Evolutionary conservation across 768 basidiomycete species (phyloP).

Genomic region (Lentinus brumalis): DNA sequence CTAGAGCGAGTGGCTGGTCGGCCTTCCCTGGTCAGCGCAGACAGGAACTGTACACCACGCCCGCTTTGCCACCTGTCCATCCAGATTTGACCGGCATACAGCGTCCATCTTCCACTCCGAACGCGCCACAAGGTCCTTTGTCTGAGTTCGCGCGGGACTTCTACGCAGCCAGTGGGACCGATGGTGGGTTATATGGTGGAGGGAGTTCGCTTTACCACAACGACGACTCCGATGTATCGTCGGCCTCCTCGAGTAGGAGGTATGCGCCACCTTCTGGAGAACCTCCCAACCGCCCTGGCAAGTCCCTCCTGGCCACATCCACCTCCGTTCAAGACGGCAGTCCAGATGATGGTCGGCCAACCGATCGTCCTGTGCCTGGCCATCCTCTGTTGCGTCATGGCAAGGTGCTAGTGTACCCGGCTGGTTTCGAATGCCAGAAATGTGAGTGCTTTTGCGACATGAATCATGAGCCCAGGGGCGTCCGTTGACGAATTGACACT

Average conservation of each 20-base stretch:
- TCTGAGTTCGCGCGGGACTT: slow-evolving; percentile 70
- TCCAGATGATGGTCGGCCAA: slow-evolving; percentile 63
- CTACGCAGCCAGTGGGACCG: slow-evolving; percentile 48
- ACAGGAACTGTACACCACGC: not conserved
- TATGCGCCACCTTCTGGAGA: slow-evolving; percentile 36
- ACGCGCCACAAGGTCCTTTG: slow-evolving; percentile 15
- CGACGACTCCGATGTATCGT: not conserved
- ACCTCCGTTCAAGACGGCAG: slow-evolving; percentile 2
- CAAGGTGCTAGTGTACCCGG: slow-evolving; percentile 69
- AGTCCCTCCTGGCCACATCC: not conserved
- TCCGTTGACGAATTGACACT: not conserved
- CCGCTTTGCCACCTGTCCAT: slow-evolving; percentile 14
- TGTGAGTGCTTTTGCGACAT: slow-evolving; percentile 44
- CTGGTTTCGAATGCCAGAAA: slow-evolving; percentile 62
- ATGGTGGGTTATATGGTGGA: slow-evolving; percentile 9
- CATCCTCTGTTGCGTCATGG: slow-evolving; percentile 67
- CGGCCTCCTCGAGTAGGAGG: slow-evolving; percentile 16
- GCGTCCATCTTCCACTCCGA: slow-evolving; percentile 21
- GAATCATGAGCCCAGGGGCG: not conserved
- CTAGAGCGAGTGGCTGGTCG: slow-evolving; percentile 7
- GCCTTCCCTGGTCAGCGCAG: slow-evolving; percentile 13
- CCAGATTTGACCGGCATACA: not conserved
- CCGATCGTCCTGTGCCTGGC: slow-evolving; percentile 60
- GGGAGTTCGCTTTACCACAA: slow-evolving; percentile 17
- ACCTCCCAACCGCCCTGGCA: slow-evolving; percentile 9